Evolutionary conservation across 2,329 filamentous ascomycete genomes (phyloP).

Genomic region (Penicillium sp.): DNA sequence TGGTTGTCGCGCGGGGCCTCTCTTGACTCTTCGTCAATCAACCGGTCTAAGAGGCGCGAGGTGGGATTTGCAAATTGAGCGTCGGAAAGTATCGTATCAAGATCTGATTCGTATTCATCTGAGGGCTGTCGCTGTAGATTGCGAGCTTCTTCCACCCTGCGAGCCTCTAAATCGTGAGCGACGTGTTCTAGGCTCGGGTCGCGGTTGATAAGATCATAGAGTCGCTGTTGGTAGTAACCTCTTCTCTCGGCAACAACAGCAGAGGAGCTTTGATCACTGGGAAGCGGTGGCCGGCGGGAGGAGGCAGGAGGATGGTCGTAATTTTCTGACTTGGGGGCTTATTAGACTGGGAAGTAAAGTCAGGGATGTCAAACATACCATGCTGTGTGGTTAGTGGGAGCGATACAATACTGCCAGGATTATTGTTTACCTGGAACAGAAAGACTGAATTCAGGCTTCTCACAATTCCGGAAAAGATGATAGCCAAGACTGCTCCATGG

Average conservation of each 20-base stretch:
- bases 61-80: background rate
- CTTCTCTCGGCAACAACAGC: background rate
- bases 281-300: conserved; percentile 26
- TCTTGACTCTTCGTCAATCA: background rate
- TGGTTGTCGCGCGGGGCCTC: conserved; percentile 5
- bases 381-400: conserved; percentile 11
- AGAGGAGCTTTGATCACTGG: conserved; percentile 7
- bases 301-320: conserved; percentile 45
- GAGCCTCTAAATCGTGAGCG: background rate
- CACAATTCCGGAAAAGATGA: background rate
- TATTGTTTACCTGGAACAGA: background rate
- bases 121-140: background rate
- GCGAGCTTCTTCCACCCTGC: background rate
- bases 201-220: background rate
- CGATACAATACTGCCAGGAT: background rate
- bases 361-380: conserved; percentile 22
- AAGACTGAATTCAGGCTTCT: background rate
- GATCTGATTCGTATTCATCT: background rate
- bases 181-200: background rate
- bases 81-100: background rate
- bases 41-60: background rate
- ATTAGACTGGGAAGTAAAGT: conserved; percentile 1
- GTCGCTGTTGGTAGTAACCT: background rate
- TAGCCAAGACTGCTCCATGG: background rate
- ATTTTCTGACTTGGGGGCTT: conserved; percentile 39